These are phyloP conservation scores for Suillus fuscotomentosus DNA, from an alignment of 768 basidiomycete genomes.

Conservation along the genomic window DNA sequence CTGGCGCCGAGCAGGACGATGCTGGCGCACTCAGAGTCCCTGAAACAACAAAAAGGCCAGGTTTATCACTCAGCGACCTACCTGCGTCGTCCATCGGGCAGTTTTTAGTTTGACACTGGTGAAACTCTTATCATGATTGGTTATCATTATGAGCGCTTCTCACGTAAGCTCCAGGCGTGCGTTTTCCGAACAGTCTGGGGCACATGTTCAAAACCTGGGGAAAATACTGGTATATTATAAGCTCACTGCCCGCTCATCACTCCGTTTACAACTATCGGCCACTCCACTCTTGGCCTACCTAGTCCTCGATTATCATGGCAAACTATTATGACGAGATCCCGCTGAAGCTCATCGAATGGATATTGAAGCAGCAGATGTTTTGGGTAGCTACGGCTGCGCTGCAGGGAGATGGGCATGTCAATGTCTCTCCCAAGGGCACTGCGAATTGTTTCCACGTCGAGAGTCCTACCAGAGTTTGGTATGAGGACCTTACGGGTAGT, in stretches of 20 bases:
- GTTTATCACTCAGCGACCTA: not conserved
- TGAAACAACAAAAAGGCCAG: not conserved
- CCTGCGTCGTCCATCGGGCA: not conserved
- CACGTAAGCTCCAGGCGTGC: not conserved
- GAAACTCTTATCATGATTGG: not conserved
- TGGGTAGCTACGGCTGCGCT: slow-evolving; percentile 73
- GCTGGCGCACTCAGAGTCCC: not conserved
- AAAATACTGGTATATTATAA: not conserved
- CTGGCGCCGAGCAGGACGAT: not conserved
- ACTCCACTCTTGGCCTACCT: not conserved
- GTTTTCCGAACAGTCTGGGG: not conserved
- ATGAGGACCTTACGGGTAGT: slow-evolving; percentile 71
- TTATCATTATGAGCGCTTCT: not conserved
- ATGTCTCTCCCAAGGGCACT: slow-evolving; percentile 66
- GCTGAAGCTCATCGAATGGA: slow-evolving; percentile 51
- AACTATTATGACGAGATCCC: slow-evolving; percentile 58
- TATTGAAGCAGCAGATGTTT: slow-evolving; percentile 62
- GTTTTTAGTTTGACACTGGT: not conserved
- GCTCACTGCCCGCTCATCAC: not conserved
- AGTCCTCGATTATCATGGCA: slow-evolving; percentile 41
- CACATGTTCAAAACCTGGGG: not conserved
- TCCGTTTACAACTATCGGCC: too few species aligned
- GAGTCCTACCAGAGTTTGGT: slow-evolving; percentile 58
- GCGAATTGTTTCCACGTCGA: slow-evolving; percentile 60
- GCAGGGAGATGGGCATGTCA: slow-evolving; percentile 54